Conservation (phyloP, 352 stramenopile species). For the Globisporangium cederbergense region DNA sequence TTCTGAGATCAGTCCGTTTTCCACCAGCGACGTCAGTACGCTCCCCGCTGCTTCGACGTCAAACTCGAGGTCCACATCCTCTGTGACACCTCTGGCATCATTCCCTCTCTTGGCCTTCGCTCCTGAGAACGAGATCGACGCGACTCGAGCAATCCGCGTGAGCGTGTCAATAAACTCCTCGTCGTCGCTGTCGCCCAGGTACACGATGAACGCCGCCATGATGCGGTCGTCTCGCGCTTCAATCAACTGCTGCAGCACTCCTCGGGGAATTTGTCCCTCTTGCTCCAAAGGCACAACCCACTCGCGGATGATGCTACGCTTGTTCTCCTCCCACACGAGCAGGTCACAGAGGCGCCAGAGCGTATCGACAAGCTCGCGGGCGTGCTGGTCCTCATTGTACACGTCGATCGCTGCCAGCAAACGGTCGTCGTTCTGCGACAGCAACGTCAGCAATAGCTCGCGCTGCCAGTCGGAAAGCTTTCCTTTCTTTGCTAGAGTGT, state of each 20-base stretch:
- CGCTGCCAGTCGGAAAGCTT: constrained; percentile 52
- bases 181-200: constrained; percentile 54
- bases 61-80: constrained; percentile 22
- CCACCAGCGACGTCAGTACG: constrained; percentile 28
- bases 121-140: constrained; percentile 11
- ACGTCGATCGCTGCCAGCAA: constrained; percentile 55
- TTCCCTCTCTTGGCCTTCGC: neutral
- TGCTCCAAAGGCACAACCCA: constrained; percentile 52
- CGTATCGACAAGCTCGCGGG: constrained; percentile 48
- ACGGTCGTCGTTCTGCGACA: constrained; percentile 40
- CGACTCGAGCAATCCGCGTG: constrained; percentile 38
- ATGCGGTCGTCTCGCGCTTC: constrained; percentile 57
- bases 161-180: constrained; percentile 68
- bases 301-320: constrained; percentile 38
- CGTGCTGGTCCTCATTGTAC: constrained; percentile 46
- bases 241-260: constrained; percentile 43
- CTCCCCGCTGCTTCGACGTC: constrained; percentile 19
- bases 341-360: constrained; percentile 61
- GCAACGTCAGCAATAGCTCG: constrained; percentile 49
- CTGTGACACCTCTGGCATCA: neutral
- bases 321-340: constrained; percentile 57
- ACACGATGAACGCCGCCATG: constrained; percentile 63
- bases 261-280: constrained; percentile 24
- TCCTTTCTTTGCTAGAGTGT: constrained; percentile 30
- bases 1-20: constrained; percentile 22